A percentile compares a stretch with the other conserved stretches of the same genome.
Conservation (phyloP, 2,329 filamentous ascomycete genomes). For the Colletotrichum sp. region DNA sequence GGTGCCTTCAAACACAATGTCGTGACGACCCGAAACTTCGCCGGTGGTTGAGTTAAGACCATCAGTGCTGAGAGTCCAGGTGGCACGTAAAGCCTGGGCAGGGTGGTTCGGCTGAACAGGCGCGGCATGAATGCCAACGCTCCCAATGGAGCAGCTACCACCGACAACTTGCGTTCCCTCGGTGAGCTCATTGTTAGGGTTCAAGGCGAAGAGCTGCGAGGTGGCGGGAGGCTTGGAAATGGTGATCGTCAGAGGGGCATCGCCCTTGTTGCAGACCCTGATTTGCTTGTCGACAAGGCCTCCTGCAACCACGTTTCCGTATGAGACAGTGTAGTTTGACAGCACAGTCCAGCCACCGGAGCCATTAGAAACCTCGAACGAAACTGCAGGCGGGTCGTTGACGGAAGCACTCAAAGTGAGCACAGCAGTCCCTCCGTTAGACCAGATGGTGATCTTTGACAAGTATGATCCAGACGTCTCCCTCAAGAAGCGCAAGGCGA, state of each 20-base stretch:
- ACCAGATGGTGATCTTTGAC: conserved; percentile 38
- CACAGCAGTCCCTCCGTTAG: conserved; percentile 35
- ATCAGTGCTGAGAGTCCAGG: conserved; percentile 46
- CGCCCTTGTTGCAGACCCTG: conserved; percentile 40
- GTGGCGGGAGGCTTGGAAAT: conserved; percentile 40
- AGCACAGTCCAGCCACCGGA: conserved; percentile 34
- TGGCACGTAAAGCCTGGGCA: conserved; percentile 29
- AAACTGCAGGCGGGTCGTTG: conserved; percentile 35
- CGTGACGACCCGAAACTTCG: conserved; percentile 38
- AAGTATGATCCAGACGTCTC: conserved; percentile 35
- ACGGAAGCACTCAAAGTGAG: conserved; percentile 37
- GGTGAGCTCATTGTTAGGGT: conserved; percentile 33
- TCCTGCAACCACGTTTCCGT: conserved; percentile 36
- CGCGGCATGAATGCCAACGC: conserved; percentile 34
- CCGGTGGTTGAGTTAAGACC: conserved; percentile 33
- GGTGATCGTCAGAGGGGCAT: conserved; percentile 38
- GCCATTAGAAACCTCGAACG: conserved; percentile 37
- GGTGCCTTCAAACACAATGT: conserved; percentile 35
- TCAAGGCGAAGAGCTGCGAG: conserved; percentile 35
- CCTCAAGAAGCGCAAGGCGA: conserved; percentile 38
- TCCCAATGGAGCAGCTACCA: conserved; percentile 32
- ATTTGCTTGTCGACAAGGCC: conserved; percentile 32
- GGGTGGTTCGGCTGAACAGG: conserved; percentile 33
- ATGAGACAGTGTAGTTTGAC: conserved; percentile 27
- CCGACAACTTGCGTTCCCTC: conserved; percentile 37